phyloP scores from a whole-genome alignment of 2,329 filamentous ascomycete genomes.

The Aspergillus chevalieri region DNA sequence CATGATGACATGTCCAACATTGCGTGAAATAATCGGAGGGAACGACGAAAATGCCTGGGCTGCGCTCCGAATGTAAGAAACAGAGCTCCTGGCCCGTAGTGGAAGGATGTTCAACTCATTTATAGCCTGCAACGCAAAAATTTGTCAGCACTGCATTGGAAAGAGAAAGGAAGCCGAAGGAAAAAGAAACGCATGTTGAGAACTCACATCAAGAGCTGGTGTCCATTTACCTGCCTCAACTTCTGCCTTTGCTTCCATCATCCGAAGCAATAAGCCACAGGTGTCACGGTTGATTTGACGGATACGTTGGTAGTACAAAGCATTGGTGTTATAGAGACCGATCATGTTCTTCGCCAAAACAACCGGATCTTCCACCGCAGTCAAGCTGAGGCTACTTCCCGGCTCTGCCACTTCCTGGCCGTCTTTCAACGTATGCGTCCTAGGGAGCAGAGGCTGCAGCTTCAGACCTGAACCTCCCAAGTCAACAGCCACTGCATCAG shows the following conservation, averaged over 20 bases:
- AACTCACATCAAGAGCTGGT: constrained; percentile 58
- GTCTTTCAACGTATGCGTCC: constrained; percentile 35
- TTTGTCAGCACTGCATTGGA: constrained; percentile 5
- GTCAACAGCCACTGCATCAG: constrained; percentile 80
- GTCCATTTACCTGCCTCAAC: constrained; percentile 56
- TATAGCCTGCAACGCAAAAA: constrained; percentile 54
- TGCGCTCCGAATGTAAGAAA: constrained; percentile 69
- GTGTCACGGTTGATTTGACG: constrained; percentile 53
- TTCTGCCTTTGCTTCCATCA: constrained; percentile 55
- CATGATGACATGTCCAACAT: constrained; percentile 83
- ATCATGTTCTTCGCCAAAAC: constrained; percentile 59
- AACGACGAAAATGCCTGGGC: constrained; percentile 76
- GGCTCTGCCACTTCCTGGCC: constrained; percentile 39
- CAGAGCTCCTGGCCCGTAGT: constrained; percentile 65
- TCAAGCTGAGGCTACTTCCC: constrained; percentile 52
- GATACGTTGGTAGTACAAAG: constrained; percentile 57
- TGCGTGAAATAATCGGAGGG: constrained; percentile 74
- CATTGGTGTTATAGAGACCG: constrained; percentile 55
- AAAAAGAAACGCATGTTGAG: constrained; percentile 1
- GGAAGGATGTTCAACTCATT: constrained; percentile 71
- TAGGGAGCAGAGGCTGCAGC: constrained; percentile 72
- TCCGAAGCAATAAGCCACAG: constrained; percentile 53
- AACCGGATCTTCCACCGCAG: constrained; percentile 61
- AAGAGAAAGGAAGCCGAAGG: neutral
- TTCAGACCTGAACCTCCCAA: constrained; percentile 74